Evolutionary conservation across 2,329 filamentous ascomycete genomes (phyloP), one percentile per base, ranked within the genome.

Genomic region (Calonectria montana): DNA sequence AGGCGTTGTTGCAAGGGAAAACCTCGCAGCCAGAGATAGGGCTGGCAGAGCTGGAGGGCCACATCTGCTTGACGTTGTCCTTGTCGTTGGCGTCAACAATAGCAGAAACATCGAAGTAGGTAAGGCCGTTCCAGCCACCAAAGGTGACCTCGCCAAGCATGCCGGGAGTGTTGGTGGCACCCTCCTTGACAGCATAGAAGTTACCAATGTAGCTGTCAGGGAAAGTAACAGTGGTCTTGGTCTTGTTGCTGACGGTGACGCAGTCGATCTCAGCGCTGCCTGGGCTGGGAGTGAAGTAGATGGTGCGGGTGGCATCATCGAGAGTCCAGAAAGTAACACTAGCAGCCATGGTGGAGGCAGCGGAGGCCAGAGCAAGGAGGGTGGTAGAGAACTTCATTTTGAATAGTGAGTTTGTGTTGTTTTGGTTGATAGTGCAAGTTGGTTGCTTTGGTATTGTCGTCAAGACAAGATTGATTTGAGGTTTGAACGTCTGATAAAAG

Each of bases 281-380:
- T 0, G 80, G 77, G 79, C 81, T 87, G 76, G 84, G 76, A 35
- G 87, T 89, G 82, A 90, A 89, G 83, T 86, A 76, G 81, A 91
- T 77, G 59, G 84, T 87, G 80, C 89, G 87, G 70, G 82, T 80
- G 39, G 82, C 83, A 70, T 81, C 77, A 80, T 92, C 91, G 63
- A 91, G 87, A 76, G 89, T 91, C 82, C 87, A 78, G 84, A 92
- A 91, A 75, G 88, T 90, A 78, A 92, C 82, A 82, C 87, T 88
- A 79, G 79, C 81, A 70, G 87, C 88, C 67, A 80, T 80, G 77
- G 85, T 75, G 72, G 85, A 81, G 70, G 85, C 85, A 67, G 83
- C 76, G 75, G 87, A 84, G 73, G 84, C 80, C 72, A 87, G 75
- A 75, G 84, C 82, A 75, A 86, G 81, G 79, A 88, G 77, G 77